Conservation (phyloP, 2,329 filamentous ascomycete genomes). For the Botrytis fabae region DNA sequence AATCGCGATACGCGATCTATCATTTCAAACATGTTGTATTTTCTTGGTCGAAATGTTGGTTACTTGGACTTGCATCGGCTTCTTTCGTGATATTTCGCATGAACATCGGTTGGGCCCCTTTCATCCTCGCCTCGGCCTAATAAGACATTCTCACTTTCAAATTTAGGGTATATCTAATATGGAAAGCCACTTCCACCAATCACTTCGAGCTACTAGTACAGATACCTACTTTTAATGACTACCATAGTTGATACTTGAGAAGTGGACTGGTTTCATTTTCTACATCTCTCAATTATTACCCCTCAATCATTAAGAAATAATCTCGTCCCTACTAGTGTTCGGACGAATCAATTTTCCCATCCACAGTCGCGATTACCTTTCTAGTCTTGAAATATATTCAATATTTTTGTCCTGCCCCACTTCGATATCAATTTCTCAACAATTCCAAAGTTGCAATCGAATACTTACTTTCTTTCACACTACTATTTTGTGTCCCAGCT, state of each 20-base stretch:
- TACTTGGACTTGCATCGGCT: neutral
- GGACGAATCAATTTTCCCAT: neutral
- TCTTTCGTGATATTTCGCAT: neutral
- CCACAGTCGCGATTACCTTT: neutral
- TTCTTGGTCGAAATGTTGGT: neutral
- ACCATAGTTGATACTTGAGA: neutral
- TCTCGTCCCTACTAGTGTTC: constrained; percentile 2
- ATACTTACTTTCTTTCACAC: neutral
- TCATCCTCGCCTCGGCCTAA: neutral
- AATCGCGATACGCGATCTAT: neutral
- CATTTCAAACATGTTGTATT: neutral
- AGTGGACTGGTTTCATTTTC: neutral
- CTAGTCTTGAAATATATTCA: neutral
- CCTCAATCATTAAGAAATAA: neutral
- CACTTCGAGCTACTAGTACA: neutral
- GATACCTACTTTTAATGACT: no score
- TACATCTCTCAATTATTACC: neutral
- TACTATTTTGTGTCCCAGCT: neutral
- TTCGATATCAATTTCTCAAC: neutral
- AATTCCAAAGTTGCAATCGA: neutral
- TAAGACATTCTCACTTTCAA: constrained; percentile 5
- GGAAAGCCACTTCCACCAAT: neutral
- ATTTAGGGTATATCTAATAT: neutral
- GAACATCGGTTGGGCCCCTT: neutral
- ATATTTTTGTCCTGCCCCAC: neutral